Base-by-base conservation (phyloP, 2,329 filamentous ascomycete genomes). In the Cercospora zeae-maydis region DNA sequence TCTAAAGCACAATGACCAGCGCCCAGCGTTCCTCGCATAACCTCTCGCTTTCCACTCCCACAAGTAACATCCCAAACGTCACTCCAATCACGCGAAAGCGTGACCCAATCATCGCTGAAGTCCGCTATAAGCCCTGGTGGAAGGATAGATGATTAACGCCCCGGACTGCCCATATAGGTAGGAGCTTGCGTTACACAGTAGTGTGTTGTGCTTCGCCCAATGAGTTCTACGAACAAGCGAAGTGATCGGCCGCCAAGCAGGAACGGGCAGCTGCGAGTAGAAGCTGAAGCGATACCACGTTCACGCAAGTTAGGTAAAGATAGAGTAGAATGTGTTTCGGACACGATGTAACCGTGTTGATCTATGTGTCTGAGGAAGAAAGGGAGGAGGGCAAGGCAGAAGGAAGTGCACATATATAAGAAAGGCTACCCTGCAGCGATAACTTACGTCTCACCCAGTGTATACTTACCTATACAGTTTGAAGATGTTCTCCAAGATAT, bases 231-330 rank as follows among this genome's bases (percentile, higher is more conserved):
- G 3, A 24, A 39, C 57, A 59, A 58, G 31, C 57, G 57, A 59
- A 34, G 24, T 14, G 56, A 58, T 58, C 39, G 42, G 37, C 56
- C 39, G 56, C 56, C 56, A 58, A 58, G 56, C 27, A 53, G 49
- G 16, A 34, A 49, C 42, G 27, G 49, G 49, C 49, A 13, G 42
- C 37, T 31, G n/a, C 45, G 31, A 57, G 30, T 37, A 31, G 16
- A 21, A 37, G 57, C 57, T 34, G 49, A 59, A 31, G 42, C n/a
- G 33, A 33, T 39, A 51, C 42, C 57, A 59, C 57, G 57, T 59
- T 59, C 45, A 30, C 30, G 49, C 49, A 16, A n/a, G 34, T 11
- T 34, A 14, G 9, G 8, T 52, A 19, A 24, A 59, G 57, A 52
- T 30, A 59, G 57, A 33, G 19, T 31, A 51, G 45, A 37, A 16